Evolutionary conservation across 257 asterid species (phyloP).

Genomic region (Lantana camara): DNA sequence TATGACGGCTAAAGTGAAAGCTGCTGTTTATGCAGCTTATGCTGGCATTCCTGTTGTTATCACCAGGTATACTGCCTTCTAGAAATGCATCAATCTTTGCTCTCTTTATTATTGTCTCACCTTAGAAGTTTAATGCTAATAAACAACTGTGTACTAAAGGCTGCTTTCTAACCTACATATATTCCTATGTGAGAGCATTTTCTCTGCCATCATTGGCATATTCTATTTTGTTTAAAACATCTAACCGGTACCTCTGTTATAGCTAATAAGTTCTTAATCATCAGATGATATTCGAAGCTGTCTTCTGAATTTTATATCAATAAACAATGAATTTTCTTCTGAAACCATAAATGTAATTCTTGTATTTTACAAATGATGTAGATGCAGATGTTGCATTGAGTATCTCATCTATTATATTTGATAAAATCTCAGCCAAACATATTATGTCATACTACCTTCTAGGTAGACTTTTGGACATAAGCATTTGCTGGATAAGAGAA

Average conservation of each 20-base stretch:
- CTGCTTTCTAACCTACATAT: constrained; percentile 1
- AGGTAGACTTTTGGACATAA: too few relatives aligned
- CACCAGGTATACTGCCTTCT: constrained; percentile 56
- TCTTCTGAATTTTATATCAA: too few relatives aligned
- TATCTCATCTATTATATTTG: neutral
- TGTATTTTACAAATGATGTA: neutral
- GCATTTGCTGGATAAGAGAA: too few relatives aligned
- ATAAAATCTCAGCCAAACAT: neutral
- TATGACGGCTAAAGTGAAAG: constrained; percentile 90
- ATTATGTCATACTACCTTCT: neutral
- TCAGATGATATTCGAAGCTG: too few relatives aligned
- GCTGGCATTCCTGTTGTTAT: constrained; percentile 87
- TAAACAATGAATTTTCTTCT: neutral
- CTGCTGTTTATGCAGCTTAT: constrained; percentile 78
- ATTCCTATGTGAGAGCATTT: constrained; percentile 5
- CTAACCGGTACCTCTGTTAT: neutral
- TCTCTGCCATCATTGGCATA: neutral
- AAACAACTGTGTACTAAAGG: neutral
- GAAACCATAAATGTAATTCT: neutral
- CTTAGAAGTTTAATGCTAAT: neutral
- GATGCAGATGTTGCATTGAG: neutral
- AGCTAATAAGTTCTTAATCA: too few relatives aligned
- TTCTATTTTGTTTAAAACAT: neutral
- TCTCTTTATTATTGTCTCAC: neutral
- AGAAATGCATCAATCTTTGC: neutral